phyloP scores from a whole-genome alignment of 768 basidiomycete species.

The Lentinula detonsa region DNA sequence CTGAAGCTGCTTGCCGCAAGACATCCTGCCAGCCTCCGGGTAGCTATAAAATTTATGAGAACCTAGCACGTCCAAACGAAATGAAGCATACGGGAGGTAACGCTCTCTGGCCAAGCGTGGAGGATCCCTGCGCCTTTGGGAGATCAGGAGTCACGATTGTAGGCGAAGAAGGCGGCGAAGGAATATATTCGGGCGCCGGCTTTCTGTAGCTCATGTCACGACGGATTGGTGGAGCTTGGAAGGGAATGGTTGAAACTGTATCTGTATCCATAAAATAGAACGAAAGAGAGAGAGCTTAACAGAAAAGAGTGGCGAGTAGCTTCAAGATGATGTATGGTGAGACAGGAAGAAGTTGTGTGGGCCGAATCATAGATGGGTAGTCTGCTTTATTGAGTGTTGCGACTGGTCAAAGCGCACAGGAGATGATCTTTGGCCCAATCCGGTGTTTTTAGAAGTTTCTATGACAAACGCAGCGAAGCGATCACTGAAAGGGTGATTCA shows the following conservation, averaged over 20 bases:
- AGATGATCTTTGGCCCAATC: not conserved
- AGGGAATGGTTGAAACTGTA: not conserved
- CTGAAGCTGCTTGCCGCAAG: slow-evolving; percentile 8
- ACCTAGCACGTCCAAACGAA: slow-evolving; percentile 5
- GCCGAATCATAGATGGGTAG: not conserved
- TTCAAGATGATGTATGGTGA: not conserved
- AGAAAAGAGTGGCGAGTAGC: slow-evolving; percentile 2
- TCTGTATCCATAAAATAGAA: slow-evolving; percentile 1
- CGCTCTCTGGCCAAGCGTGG: slow-evolving; percentile 9
- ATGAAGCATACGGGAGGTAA: slow-evolving; percentile 11
- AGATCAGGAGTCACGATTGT: slow-evolving; percentile 22
- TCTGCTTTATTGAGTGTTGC: slow-evolving; percentile 4
- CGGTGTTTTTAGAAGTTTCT: not conserved
- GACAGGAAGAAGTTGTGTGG: not conserved
- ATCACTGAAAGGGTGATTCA: not conserved
- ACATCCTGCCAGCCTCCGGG: slow-evolving; percentile 20
- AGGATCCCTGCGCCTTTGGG: slow-evolving; percentile 13
- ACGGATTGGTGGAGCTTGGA: slow-evolving; percentile 9
- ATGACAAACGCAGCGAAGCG: not conserved
- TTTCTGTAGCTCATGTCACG: slow-evolving; percentile 61
- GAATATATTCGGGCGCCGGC: slow-evolving; percentile 62
- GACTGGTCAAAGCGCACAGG: not conserved
- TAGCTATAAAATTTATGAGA: slow-evolving; percentile 23
- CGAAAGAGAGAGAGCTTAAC: not conserved
- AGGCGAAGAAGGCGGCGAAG: slow-evolving; percentile 52